Percentiles rank a stretch among this genome's conserved stretches.
phyloP scores from a whole-genome alignment of 495 filamentous ascomycete species.

The Margaritispora aquatica region DNA sequence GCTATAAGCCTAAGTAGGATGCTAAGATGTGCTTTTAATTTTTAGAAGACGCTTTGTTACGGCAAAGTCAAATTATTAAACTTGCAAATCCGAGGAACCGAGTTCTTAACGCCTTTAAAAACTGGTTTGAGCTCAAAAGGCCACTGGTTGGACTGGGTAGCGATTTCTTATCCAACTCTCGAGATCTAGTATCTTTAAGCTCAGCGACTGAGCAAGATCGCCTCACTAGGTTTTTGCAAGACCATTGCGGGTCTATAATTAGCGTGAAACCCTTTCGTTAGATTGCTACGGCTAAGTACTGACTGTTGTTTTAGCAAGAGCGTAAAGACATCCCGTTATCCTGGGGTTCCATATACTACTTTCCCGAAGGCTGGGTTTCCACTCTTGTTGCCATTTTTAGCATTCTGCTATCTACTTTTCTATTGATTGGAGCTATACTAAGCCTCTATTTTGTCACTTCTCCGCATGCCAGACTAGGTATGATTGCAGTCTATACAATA shows the following conservation, averaged over 20 bases:
- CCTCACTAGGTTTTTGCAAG: no score
- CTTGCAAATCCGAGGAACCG: neutral
- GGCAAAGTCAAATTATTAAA: neutral
- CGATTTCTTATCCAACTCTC: neutral
- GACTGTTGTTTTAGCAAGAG: neutral
- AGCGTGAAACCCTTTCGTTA: no score
- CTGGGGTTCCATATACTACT: neutral
- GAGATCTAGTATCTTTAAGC: no score
- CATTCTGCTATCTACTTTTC: constrained; percentile 3
- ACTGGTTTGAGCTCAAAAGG: neutral
- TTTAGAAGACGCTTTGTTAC: neutral
- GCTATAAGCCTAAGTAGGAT: no score
- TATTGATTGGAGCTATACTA: constrained; percentile 25
- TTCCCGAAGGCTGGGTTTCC: neutral
- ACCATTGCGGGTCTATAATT: no score
- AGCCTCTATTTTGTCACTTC: constrained; percentile 10
- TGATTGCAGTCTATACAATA: constrained; percentile 12
- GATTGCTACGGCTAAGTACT: no score
- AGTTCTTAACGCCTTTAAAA: neutral
- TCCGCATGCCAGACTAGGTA: constrained; percentile 3
- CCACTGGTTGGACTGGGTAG: neutral
- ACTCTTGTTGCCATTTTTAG: neutral
- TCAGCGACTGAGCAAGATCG: no score
- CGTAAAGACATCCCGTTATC: neutral
- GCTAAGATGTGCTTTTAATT: no score